Base-by-base conservation (phyloP, 352 stramenopile genomes). In the Phytophthora sansomeana region DNA sequence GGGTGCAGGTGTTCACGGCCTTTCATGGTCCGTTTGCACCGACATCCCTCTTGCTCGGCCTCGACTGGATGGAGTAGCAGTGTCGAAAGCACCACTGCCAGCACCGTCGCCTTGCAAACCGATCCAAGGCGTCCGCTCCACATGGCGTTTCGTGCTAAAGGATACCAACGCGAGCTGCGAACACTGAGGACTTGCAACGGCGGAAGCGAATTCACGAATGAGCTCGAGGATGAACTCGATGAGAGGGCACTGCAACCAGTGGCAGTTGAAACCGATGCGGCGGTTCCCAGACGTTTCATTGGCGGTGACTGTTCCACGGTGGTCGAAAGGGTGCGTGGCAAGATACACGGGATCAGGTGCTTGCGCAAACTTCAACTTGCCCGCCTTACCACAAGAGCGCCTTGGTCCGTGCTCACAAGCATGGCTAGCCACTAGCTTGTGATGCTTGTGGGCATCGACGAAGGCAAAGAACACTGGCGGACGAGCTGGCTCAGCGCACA, bases 1-100 rank as follows among this genome's bases (percentile, higher is more conserved):
- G 78, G 80, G 49, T 92, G 83, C 63, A 90, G 52, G 54, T 91
- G 83, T 41, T 91, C 81, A 17, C 85, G 85, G 42, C 80, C 80
- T 68, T 88, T 87, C 79, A 92, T 91, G 39, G 85, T 92, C 52
- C 85, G 80, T 50, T 79, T 81, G 71, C 85, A 93, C 10, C 59
- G 65, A 58, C 83, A 90, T 24, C 58, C 58, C 3, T 73, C 70
- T 14, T 69, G 33, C 5, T 59, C 43, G 3, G 39, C 51, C 6
- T 61, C 28, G 1, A 57, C 30, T 10, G 60, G 9, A 1, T 58
- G 47, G 14, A 77, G 35, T 42, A 69, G 16, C 6, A 75, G 28
- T 5, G 33, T 28, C 14, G 55, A 60, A 7, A 80, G 41, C 28
- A 69, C n/a, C 6, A 72, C 11, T 3, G 43, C 21, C 19, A 75